These are phyloP conservation scores for Termitomyces sp. DNA, from an alignment of 768 basidiomycete species.

Conservation along the genomic window DNA sequence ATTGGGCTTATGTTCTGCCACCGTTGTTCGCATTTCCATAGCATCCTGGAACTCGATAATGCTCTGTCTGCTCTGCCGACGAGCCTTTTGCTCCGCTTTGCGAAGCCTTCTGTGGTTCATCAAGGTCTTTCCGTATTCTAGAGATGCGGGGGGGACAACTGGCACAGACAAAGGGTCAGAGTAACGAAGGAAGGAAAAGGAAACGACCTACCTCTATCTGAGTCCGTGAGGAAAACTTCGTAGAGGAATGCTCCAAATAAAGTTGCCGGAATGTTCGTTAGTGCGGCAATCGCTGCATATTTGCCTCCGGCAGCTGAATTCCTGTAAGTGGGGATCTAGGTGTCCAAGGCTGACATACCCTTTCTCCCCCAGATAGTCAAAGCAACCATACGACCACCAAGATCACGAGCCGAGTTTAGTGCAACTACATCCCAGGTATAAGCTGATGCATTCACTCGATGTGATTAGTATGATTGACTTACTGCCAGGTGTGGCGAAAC, in stretches of 20 bases:
- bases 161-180: not conserved
- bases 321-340: not conserved
- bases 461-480: conserved; percentile 7
- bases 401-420: conserved; percentile 64
- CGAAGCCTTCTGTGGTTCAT: conserved; percentile 9
- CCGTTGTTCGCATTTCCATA: conserved; percentile 2
- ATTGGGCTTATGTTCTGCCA: conserved; percentile 3
- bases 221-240: conserved; percentile 56
- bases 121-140: conserved; percentile 9
- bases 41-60: conserved; percentile 7
- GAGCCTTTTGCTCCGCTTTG: conserved; percentile 1
- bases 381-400: conserved; percentile 61
- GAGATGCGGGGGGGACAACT: conserved; percentile 14
- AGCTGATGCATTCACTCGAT: not conserved
- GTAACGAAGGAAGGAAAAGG: not conserved
- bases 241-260: conserved; percentile 50
- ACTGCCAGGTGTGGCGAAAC: conserved; percentile 50
- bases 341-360: conserved; percentile 23
- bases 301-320: conserved; percentile 43
- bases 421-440: conserved; percentile 35
- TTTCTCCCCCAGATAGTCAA: conserved; percentile 55
- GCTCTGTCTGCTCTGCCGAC: conserved; percentile 12
- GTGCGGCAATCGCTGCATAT: conserved; percentile 60
- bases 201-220: conserved; percentile 45
- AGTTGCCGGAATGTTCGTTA: conserved; percentile 65